These are phyloP conservation scores for Calonectria hongkongensis DNA, from an alignment of 2,329 filamentous ascomycete species.

Conservation along the genomic window DNA sequence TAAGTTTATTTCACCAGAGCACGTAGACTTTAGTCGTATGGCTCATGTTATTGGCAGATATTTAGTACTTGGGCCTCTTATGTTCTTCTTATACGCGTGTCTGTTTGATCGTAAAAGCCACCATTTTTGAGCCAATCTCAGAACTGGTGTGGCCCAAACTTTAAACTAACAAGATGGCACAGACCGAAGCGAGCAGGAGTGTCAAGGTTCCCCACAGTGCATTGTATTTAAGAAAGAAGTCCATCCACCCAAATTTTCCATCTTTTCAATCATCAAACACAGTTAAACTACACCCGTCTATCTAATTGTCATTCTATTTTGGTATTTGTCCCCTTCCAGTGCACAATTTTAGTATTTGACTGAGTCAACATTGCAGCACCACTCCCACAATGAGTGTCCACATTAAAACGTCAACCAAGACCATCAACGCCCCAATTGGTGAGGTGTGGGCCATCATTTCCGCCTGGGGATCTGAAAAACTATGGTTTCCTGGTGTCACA, in stretches of 20 bases:
- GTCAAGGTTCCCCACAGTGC: neutral
- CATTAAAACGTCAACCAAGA: slow-evolving; percentile 14
- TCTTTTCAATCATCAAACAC: neutral
- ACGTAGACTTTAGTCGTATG: too few relatives aligned
- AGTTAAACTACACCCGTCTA: neutral
- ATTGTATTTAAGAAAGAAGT: neutral
- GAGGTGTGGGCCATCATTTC: slow-evolving; percentile 15
- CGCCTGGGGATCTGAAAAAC: neutral
- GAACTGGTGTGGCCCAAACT: too few relatives aligned
- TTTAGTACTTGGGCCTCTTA: too few relatives aligned
- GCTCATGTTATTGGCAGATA: too few relatives aligned
- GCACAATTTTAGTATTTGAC: too few relatives aligned
- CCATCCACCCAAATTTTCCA: neutral
- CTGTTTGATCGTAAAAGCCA: too few relatives aligned
- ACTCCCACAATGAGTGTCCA: neutral
- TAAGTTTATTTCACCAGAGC: too few relatives aligned
- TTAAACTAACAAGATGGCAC: too few relatives aligned
- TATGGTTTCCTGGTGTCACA: slow-evolving; percentile 9
- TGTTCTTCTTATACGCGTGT: too few relatives aligned
- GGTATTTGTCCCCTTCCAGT: neutral
- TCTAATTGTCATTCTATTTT: neutral
- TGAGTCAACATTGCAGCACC: neutral
- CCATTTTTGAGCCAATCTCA: too few relatives aligned
- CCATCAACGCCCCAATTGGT: slow-evolving; percentile 8
- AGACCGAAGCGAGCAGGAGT: too few relatives aligned